Percentiles rank a stretch among this genome's conserved stretches.
Evolutionary conservation across 2,329 filamentous ascomycete species (phyloP).

Genomic region (Diaporthe helianthi): DNA sequence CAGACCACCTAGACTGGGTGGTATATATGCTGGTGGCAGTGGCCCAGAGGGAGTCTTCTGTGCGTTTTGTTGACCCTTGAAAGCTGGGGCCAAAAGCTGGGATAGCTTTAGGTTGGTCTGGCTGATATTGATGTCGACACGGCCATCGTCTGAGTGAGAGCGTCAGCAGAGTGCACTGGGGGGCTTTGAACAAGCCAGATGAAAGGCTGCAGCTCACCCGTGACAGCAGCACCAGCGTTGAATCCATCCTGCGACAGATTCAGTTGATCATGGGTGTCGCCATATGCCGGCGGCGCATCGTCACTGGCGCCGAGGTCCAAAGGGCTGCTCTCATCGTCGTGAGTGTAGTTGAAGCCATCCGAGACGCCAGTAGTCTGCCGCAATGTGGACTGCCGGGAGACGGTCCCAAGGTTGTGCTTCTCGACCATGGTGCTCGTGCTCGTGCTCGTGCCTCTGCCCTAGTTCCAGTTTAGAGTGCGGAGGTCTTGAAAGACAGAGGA

Average conservation of each 20-base stretch:
- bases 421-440: slow-evolving; percentile 26
- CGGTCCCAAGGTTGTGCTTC: neutral
- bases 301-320: slow-evolving; percentile 48
- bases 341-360: slow-evolving; percentile 45
- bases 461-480: neutral
- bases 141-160: slow-evolving; percentile 68
- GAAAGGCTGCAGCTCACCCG: slow-evolving; percentile 47
- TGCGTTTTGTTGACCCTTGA: slow-evolving; percentile 63
- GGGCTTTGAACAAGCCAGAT: slow-evolving; percentile 14
- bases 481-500: slow-evolving; percentile 1
- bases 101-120: slow-evolving; percentile 72
- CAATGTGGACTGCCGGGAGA: slow-evolving; percentile 12
- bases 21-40: slow-evolving; percentile 74
- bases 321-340: slow-evolving; percentile 42
- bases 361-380: slow-evolving; percentile 37
- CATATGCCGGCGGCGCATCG: slow-evolving; percentile 64
- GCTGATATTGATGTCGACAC: slow-evolving; percentile 81
- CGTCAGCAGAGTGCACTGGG: slow-evolving; percentile 7
- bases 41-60: slow-evolving; percentile 45
- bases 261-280: slow-evolving; percentile 61
- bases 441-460: neutral
- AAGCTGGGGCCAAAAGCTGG: slow-evolving; percentile 69
- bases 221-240: slow-evolving; percentile 66
- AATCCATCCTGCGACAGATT: slow-evolving; percentile 69
- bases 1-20: slow-evolving; percentile 72